Conservation (phyloP, 495 filamentous ascomycete species). For the Tuber microsphaerosporum region DNA sequence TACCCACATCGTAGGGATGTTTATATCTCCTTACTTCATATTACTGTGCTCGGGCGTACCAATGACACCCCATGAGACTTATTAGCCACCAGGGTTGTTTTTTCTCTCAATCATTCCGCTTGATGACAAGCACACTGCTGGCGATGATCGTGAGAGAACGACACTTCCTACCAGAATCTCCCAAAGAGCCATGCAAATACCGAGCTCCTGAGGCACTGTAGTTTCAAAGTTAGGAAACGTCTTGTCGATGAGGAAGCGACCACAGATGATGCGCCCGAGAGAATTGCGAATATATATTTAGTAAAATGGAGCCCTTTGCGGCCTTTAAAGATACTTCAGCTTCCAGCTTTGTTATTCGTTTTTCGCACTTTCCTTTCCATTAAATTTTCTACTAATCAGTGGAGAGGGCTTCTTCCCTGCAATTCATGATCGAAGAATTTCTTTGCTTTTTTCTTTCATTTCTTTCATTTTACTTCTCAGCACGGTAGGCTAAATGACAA, state of each 20-base stretch:
- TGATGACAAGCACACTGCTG: slow-evolving; percentile 13
- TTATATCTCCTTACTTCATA: neutral
- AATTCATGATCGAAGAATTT: slow-evolving; percentile 36
- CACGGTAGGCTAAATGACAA: slow-evolving; percentile 37
- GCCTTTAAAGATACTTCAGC: slow-evolving; percentile 23
- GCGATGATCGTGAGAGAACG: slow-evolving; percentile 14
- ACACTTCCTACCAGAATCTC: slow-evolving; percentile 19
- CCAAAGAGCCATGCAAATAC: slow-evolving; percentile 34
- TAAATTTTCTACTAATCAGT: slow-evolving; percentile 39
- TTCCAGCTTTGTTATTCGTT: slow-evolving; percentile 10
- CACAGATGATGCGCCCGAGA: slow-evolving; percentile 46
- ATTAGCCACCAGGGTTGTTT: slow-evolving; percentile 3
- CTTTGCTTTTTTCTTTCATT: slow-evolving; percentile 33
- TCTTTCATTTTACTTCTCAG: slow-evolving; percentile 31
- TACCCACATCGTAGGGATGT: neutral
- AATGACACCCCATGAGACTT: neutral
- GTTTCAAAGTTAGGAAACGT: slow-evolving; percentile 37
- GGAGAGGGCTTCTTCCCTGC: slow-evolving; percentile 43
- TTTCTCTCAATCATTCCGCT: slow-evolving; percentile 8
- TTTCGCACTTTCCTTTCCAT: slow-evolving; percentile 21
- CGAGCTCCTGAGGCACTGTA: slow-evolving; percentile 34
- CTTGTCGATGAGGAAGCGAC: slow-evolving; percentile 45
- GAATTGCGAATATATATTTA: slow-evolving; percentile 47
- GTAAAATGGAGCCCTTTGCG: slow-evolving; percentile 54
- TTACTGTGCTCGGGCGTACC: neutral